phyloP scores from a whole-genome alignment of 495 filamentous ascomycete species.

The Tuber borchii region DNA sequence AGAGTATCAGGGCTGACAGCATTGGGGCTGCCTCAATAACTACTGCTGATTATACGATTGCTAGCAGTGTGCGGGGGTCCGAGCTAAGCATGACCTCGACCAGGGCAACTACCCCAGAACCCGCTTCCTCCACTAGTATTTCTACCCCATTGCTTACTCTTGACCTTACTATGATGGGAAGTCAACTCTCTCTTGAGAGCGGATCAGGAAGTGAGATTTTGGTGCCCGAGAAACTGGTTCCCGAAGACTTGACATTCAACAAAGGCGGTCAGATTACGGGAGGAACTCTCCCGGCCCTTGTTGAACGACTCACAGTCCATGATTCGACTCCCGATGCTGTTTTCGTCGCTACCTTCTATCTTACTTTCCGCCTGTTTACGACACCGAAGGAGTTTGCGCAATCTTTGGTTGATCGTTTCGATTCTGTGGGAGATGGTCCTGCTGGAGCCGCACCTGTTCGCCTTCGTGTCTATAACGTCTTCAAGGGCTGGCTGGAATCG shows the following conservation, averaged over 20 bases:
- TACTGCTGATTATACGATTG: slow-evolving; percentile 65
- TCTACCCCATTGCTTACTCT: slow-evolving; percentile 33
- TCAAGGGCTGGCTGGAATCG: slow-evolving; percentile 95
- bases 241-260: slow-evolving; percentile 84
- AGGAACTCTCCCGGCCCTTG: slow-evolving; percentile 80
- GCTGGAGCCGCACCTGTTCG: slow-evolving; percentile 66
- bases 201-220: slow-evolving; percentile 46
- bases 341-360: slow-evolving; percentile 92
- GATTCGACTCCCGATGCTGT: slow-evolving; percentile 87
- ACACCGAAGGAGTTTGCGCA: slow-evolving; percentile 72
- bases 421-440: slow-evolving; percentile 75
- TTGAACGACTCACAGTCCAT: slow-evolving; percentile 88
- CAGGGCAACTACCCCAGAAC: slow-evolving; percentile 81
- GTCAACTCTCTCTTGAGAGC: slow-evolving; percentile 41
- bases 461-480: slow-evolving; percentile 86
- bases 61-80: slow-evolving; percentile 67
- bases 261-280: slow-evolving; percentile 93
- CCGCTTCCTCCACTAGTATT: slow-evolving; percentile 36
- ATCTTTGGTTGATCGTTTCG: slow-evolving; percentile 78
- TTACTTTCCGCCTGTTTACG: slow-evolving; percentile 93
- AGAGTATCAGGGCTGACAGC: slow-evolving; percentile 45
- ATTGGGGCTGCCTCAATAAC: slow-evolving; percentile 50
- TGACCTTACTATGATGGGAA: slow-evolving; percentile 33
- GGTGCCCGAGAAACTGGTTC: slow-evolving; percentile 77
- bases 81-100: slow-evolving; percentile 79